Conservation (phyloP, 768 basidiomycete genomes). For the Leccinum subgranulosum region DNA sequence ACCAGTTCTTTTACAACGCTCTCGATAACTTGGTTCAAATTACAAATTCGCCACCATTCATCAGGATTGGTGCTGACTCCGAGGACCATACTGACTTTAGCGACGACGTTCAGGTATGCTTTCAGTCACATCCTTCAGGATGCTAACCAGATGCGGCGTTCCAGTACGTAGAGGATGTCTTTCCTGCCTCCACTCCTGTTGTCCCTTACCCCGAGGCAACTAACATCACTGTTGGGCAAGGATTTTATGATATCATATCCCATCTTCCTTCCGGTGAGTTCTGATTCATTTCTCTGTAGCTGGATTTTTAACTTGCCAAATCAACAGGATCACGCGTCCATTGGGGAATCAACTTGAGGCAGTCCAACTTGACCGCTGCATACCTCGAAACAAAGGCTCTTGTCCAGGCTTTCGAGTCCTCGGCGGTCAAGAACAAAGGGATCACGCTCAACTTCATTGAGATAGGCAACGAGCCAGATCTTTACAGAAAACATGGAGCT, state of each 20-base stretch:
- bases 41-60: conserved; percentile 50
- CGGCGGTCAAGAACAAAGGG: conserved; percentile 35
- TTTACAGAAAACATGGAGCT: conserved; percentile 46
- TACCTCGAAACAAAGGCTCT: conserved; percentile 49
- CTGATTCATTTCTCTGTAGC: background rate
- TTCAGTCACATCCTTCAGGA: background rate
- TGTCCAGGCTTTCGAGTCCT: conserved; percentile 44
- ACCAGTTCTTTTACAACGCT: conserved; percentile 59
- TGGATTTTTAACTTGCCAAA: background rate
- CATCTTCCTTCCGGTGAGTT: conserved; percentile 48
- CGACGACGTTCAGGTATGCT: conserved; percentile 41
- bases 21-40: conserved; percentile 53
- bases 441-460: conserved; percentile 57
- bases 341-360: conserved; percentile 68
- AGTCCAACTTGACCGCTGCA: conserved; percentile 47
- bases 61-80: conserved; percentile 58
- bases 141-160: background rate
- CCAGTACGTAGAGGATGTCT: conserved; percentile 46
- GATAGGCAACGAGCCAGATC: conserved; percentile 61
- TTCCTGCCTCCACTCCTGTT: conserved; percentile 45
- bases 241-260: conserved; percentile 51
- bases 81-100: conserved; percentile 60
- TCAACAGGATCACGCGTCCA: conserved; percentile 54
- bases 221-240: conserved; percentile 54
- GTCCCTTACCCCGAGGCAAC: conserved; percentile 68